phyloP scores from a whole-genome alignment of 306 rosid species.

The Fragaria ananassa region DNA sequence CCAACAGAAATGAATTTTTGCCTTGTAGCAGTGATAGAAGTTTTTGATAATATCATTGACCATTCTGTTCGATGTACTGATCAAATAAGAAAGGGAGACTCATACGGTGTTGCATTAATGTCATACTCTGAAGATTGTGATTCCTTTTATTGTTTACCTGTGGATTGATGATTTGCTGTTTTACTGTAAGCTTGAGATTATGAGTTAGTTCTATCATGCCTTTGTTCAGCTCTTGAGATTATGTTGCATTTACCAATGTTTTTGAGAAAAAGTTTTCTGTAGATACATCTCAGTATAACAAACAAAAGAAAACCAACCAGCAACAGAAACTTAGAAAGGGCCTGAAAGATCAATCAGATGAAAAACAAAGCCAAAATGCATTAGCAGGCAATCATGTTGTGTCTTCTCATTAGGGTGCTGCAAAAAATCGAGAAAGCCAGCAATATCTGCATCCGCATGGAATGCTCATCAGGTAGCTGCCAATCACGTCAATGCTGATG shows the following conservation, averaged over 20 bases:
- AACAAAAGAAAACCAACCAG: background rate
- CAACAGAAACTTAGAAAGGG: too few relatives aligned
- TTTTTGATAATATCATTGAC: background rate
- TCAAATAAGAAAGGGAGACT: background rate
- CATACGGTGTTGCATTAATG: background rate
- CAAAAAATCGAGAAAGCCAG: too few relatives aligned
- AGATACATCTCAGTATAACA: background rate
- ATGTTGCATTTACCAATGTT: background rate
- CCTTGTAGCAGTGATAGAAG: background rate
- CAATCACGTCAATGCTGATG: too few relatives aligned
- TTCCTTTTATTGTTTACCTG: background rate
- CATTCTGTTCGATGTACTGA: background rate
- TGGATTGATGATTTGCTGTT: background rate
- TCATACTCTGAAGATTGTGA: too few relatives aligned
- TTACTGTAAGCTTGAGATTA: background rate
- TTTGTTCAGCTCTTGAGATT: background rate
- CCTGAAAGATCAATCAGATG: too few relatives aligned
- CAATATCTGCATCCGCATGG: too few relatives aligned
- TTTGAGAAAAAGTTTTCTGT: background rate
- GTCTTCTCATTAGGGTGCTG: too few relatives aligned
- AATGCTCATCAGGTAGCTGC: background rate
- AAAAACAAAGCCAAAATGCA: too few relatives aligned
- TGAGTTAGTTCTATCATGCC: background rate
- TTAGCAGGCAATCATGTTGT: too few relatives aligned
- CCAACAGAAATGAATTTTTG: background rate